Evolutionary conservation across 2,329 filamentous ascomycete genomes (phyloP).

Genomic region (Sclerotinia glacialis): DNA sequence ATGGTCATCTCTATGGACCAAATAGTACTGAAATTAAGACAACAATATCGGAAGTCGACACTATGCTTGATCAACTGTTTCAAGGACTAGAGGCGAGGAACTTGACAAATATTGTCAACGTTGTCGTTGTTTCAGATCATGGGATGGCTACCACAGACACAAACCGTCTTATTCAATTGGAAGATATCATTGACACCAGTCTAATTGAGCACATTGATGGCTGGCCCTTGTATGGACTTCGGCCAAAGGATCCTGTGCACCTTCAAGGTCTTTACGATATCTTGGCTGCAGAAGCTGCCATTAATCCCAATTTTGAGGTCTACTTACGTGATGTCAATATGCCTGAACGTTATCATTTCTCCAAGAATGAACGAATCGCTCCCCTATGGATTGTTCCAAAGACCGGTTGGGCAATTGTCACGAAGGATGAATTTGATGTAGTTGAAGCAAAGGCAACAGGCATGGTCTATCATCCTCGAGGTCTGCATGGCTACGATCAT

Average conservation of each 20-base stretch:
- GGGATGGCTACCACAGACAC: slow-evolving; percentile 94
- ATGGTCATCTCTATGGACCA: slow-evolving; percentile 85
- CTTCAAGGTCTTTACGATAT: slow-evolving; percentile 65
- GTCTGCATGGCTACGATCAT: slow-evolving; percentile 92
- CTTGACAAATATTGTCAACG: slow-evolving; percentile 83
- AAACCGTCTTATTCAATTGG: slow-evolving; percentile 78
- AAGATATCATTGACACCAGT: slow-evolving; percentile 76
- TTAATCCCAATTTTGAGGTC: slow-evolving; percentile 73
- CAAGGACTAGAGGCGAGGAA: slow-evolving; percentile 75
- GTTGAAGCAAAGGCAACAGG: slow-evolving; percentile 62
- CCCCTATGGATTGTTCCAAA: slow-evolving; percentile 93
- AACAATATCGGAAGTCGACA: slow-evolving; percentile 77
- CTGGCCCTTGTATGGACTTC: slow-evolving; percentile 88
- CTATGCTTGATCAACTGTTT: slow-evolving; percentile 76
- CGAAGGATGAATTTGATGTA: slow-evolving; percentile 74
- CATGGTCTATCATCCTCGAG: slow-evolving; percentile 71
- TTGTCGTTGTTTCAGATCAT: slow-evolving; percentile 95
- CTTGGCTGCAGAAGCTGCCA: slow-evolving; percentile 54
- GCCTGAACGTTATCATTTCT: slow-evolving; percentile 91
- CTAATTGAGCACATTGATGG: slow-evolving; percentile 84
- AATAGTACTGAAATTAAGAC: slow-evolving; percentile 87
- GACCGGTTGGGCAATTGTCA: slow-evolving; percentile 88
- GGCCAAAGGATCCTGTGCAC: slow-evolving; percentile 68
- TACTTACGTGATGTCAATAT: slow-evolving; percentile 85
- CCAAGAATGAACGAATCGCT: slow-evolving; percentile 82